Base-by-base conservation (phyloP, 2,329 filamentous ascomycete genomes). In the Dothistroma pini region DNA sequence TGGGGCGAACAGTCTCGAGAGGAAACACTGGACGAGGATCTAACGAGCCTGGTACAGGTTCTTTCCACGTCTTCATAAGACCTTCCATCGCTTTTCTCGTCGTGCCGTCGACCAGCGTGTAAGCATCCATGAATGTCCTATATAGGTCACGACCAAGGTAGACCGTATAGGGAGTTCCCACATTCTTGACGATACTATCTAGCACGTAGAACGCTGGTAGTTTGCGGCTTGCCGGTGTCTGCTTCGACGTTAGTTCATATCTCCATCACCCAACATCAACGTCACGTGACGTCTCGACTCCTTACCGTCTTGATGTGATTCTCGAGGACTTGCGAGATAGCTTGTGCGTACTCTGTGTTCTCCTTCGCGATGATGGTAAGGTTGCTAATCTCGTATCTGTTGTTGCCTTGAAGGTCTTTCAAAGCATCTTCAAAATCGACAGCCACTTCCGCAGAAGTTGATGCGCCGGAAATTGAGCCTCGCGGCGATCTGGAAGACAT, bases 161-260 rank as follows among this genome's bases (percentile, higher is more conserved):
- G 12, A 97, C 83, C 0, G 93, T 97, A 77, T 99, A 99, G 8
- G 95, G 95, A 0, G 93, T 97, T 63, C 95, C 95, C 64, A 99
- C 92, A 80, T 99, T 97, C 78, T 99, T 99, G 74, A 96, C 93
- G 63, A 99, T 93, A 16, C 93, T 97, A 78, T 99, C 95, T 72
- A 99, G 88, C 67, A 99, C 91, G 78, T 97, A 99, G 31, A 99
- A 83, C n/a, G 95, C 91, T 19, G 95, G 93, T 2, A 99, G 81
- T 74, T 97, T 99, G 76, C 92, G 93, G 63, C 86, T 84, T 44
- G 95, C 92, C 51, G 91, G 86, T 58, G 89, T 91, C 95, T 99
- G 77, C 21, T 19, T 48, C 25, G 22, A 54, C 56, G 72, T 84
- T 70, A 84, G 81, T 71, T 6, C 34, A 53, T 47, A 44, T 14